Evolutionary conservation across 495 filamentous ascomycete genomes (phyloP).

Genomic region (Cenococcum geophilum): DNA sequence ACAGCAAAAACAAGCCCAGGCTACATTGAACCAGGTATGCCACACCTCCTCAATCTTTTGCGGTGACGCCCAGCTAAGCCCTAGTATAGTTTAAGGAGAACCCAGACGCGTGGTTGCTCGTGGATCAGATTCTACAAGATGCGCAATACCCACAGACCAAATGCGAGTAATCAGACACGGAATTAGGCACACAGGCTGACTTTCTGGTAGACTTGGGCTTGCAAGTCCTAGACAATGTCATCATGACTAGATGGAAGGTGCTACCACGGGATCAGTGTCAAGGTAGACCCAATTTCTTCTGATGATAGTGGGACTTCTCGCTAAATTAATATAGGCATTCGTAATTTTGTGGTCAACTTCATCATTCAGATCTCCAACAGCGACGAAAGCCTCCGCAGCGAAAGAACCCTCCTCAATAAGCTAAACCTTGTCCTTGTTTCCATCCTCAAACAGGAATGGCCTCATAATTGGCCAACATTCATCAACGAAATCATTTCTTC

Average conservation of each 20-base stretch:
- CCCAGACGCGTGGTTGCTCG: constrained; percentile 92
- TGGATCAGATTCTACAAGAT: constrained; percentile 89
- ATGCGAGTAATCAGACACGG: constrained; percentile 53
- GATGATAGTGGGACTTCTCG: constrained; percentile 3
- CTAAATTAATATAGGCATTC: constrained; percentile 60
- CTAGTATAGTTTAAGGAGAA: constrained; percentile 89
- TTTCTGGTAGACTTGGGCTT: constrained; percentile 68
- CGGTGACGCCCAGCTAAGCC: constrained; percentile 30
- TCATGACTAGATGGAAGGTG: constrained; percentile 98
- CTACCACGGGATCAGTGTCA: constrained; percentile 91
- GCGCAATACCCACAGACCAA: constrained; percentile 92
- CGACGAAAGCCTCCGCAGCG: constrained; percentile 73
- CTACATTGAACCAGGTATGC: constrained; percentile 85
- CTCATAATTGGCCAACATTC: constrained; percentile 99
- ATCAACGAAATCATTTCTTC: constrained; percentile 99
- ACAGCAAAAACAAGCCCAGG: constrained; percentile 95
- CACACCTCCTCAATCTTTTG: constrained; percentile 1
- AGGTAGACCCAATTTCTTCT: constrained; percentile 50
- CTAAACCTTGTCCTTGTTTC: constrained; percentile 95
- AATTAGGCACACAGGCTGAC: constrained; percentile 10
- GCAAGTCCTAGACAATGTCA: constrained; percentile 95
- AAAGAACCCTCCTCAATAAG: constrained; percentile 91
- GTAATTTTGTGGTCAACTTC: constrained; percentile 96
- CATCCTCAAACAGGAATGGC: constrained; percentile 99
- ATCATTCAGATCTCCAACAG: constrained; percentile 88